phyloP scores from a whole-genome alignment of 345 rosid genomes.

The Erysimum cheiranthoides region DNA sequence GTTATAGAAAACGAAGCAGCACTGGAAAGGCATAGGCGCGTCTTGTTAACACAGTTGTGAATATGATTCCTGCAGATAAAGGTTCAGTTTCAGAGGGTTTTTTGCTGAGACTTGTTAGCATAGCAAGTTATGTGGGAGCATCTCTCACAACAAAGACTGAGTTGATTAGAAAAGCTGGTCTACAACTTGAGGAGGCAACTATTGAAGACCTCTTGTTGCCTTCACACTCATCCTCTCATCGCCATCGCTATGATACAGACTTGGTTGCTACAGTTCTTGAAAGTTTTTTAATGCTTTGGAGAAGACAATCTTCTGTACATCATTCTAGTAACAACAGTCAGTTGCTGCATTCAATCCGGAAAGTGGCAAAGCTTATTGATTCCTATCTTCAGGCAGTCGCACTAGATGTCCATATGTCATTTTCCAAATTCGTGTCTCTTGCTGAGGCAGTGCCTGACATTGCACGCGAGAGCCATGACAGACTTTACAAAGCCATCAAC shows the following conservation, averaged over 20 bases:
- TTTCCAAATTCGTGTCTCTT: constrained; percentile 60
- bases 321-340: constrained; percentile 48
- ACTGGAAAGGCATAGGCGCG: constrained; percentile 54
- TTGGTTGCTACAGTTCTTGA: constrained; percentile 70
- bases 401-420: constrained; percentile 68
- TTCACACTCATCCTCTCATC: constrained; percentile 56
- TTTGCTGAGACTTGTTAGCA: constrained; percentile 82
- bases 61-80: constrained; percentile 82
- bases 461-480: constrained; percentile 76
- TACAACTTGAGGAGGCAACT: constrained; percentile 82
- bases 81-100: constrained; percentile 87
- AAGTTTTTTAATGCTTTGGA: constrained; percentile 70
- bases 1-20: constrained; percentile 55
- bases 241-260: constrained; percentile 61
- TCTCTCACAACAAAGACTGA: constrained; percentile 75
- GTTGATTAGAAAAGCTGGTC: constrained; percentile 72
- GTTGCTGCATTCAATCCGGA: constrained; percentile 58
- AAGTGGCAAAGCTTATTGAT: constrained; percentile 73
- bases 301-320: constrained; percentile 63
- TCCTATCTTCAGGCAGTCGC: constrained; percentile 80
- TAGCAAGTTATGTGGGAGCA: constrained; percentile 70
- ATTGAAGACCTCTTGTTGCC: constrained; percentile 68
- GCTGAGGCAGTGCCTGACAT: constrained; percentile 77
- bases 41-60: constrained; percentile 73
- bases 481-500: constrained; percentile 87